phyloP scores from a whole-genome alignment of 192 early-diverging fungal species.

The Piromyces sp. region DNA sequence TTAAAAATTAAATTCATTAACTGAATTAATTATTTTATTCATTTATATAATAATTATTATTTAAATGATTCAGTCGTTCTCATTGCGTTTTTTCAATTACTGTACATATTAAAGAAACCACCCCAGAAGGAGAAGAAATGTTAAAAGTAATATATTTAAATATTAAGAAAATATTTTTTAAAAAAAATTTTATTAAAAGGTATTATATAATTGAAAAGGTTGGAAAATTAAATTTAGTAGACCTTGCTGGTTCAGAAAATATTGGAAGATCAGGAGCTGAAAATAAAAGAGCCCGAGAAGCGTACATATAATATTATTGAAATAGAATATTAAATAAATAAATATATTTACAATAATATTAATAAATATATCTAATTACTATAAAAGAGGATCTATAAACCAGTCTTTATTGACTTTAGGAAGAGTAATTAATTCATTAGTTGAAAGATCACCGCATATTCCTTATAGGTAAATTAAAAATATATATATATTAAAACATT shows the following conservation, averaged over 20 bases:
- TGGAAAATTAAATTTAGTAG: conserved; percentile 90
- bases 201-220: conserved; percentile 16
- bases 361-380: too few species aligned
- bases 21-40: too few species aligned
- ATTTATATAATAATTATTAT: too few species aligned
- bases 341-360: neutral
- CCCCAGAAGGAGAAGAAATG: conserved; percentile 64
- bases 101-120: conserved; percentile 69
- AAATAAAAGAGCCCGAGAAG: conserved; percentile 61
- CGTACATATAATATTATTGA: conserved; percentile 28
- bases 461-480: conserved; percentile 31
- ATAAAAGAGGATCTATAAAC: neutral
- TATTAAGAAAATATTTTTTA: too few species aligned
- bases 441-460: conserved; percentile 37
- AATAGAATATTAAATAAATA: neutral
- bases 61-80: conserved; percentile 44
- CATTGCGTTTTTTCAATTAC: conserved; percentile 86
- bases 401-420: conserved; percentile 41
- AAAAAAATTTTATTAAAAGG: too few species aligned
- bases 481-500: too few species aligned
- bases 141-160: conserved; percentile 27
- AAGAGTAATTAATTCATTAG: conserved; percentile 48
- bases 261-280: conserved; percentile 80
- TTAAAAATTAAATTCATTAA: too few species aligned
- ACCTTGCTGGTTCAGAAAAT: conserved; percentile 88